A percentile compares a stretch with the other conserved stretches of the same genome.
Evolutionary conservation across 106 monocot species (phyloP).

Genomic region (Agapanthus africanus): DNA sequence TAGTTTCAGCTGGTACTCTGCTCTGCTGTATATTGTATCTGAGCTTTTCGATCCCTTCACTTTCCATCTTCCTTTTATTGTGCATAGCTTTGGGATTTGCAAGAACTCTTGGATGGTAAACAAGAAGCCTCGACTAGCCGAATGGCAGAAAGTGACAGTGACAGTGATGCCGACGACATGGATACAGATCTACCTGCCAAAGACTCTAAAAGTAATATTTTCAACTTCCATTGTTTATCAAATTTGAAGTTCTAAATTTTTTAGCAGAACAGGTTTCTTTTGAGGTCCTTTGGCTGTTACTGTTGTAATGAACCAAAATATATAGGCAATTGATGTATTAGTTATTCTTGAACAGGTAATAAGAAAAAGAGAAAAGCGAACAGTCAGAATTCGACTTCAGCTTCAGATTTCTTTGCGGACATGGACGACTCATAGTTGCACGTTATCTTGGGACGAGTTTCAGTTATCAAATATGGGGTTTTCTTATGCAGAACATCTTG

Average conservation of each 20-base stretch:
- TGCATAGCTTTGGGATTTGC: constrained; percentile 53
- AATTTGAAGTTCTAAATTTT: background rate
- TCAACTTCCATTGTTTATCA: background rate
- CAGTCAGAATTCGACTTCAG: constrained; percentile 14
- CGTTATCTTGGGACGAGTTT: too few species aligned
- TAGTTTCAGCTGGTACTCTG: background rate
- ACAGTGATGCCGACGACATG: constrained; percentile 43
- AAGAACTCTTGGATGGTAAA: constrained; percentile 43
- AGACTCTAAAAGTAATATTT: constrained; percentile 25
- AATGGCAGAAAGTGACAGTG: constrained; percentile 29
- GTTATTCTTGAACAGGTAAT: constrained; percentile 18
- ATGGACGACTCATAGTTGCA: constrained; percentile 25
- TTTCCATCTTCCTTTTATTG: too few species aligned
- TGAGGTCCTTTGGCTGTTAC: too few species aligned
- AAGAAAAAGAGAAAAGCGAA: constrained; percentile 19
- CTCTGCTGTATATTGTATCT: background rate
- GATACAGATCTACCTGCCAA: constrained; percentile 33
- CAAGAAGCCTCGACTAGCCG: constrained; percentile 14
- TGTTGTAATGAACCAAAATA: background rate
- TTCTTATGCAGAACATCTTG: too few species aligned
- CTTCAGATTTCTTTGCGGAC: constrained; percentile 50
- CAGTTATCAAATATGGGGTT: too few species aligned
- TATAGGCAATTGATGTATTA: background rate
- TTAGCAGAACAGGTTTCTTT: background rate
- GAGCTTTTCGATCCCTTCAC: too few species aligned